These are phyloP conservation scores for Aspergillus haitiensis DNA, from an alignment of 495 filamentous ascomycete genomes.

Conservation along the genomic window DNA sequence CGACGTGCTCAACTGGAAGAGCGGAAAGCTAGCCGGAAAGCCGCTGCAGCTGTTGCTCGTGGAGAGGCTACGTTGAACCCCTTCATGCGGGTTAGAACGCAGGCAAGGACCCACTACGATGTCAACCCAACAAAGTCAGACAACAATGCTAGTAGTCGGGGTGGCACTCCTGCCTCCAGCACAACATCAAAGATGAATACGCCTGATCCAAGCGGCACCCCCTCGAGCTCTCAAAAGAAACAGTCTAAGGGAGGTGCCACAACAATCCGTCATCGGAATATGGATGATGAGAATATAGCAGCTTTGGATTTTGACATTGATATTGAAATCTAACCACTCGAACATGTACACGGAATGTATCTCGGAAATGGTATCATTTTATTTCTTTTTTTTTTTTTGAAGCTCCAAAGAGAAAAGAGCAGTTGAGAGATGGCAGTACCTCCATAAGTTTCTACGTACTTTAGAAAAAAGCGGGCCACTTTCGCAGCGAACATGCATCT, in stretches of 20 bases:
- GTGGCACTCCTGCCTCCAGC: slow-evolving; percentile 47
- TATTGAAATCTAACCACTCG: slow-evolving; percentile 58
- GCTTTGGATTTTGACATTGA: slow-evolving; percentile 80
- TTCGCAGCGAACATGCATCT: slow-evolving; percentile 19
- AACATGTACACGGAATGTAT: not conserved
- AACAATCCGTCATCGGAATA: slow-evolving; percentile 67
- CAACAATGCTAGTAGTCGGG: slow-evolving; percentile 41
- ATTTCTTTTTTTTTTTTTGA: not conserved
- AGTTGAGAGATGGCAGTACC: too few relatives aligned
- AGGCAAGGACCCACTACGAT: slow-evolving; percentile 63
- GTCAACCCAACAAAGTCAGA: slow-evolving; percentile 31
- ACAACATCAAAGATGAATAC: slow-evolving; percentile 31
- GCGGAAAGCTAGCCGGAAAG: slow-evolving; percentile 61
- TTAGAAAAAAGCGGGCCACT: not conserved
- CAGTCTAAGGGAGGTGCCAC: slow-evolving; percentile 59
- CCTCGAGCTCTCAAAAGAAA: slow-evolving; percentile 56
- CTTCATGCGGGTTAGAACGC: slow-evolving; percentile 62
- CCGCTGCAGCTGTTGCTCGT: slow-evolving; percentile 54
- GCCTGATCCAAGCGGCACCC: slow-evolving; percentile 36
- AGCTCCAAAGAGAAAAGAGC: too few relatives aligned
- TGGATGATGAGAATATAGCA: slow-evolving; percentile 83
- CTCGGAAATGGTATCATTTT: slow-evolving; percentile 1
- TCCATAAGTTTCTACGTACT: too few relatives aligned
- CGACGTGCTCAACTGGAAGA: slow-evolving; percentile 84
- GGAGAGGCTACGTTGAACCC: slow-evolving; percentile 54